Percentiles rank a stretch among this genome's conserved stretches.
These are phyloP conservation scores for Talaromyces sp. DNA, from an alignment of 2,329 filamentous ascomycete species.

Conservation along the genomic window DNA sequence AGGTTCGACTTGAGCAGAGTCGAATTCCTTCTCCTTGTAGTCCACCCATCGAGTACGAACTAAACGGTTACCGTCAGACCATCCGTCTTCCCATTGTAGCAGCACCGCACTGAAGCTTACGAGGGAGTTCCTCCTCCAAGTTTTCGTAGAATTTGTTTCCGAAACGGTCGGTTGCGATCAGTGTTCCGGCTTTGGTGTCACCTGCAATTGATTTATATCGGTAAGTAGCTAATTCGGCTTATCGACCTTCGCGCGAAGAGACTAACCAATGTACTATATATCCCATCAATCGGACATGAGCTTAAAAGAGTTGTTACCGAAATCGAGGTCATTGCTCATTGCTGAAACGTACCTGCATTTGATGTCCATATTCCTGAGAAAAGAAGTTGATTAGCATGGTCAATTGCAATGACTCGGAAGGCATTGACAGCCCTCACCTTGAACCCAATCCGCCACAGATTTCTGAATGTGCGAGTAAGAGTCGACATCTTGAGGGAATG, in stretches of 20 bases:
- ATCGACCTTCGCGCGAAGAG: background rate
- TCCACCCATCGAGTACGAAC: conserved; percentile 97
- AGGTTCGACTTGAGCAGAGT: conserved; percentile 70
- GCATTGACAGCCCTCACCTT: conserved; percentile 56
- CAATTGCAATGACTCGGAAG: background rate
- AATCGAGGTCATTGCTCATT: conserved; percentile 1
- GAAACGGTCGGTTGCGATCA: conserved; percentile 79
- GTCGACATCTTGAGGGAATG: conserved; percentile 71
- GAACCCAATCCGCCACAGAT: conserved; percentile 79
- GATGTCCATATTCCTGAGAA: conserved; percentile 78
- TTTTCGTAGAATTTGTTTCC: conserved; percentile 99
- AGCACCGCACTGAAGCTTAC: conserved; percentile 47
- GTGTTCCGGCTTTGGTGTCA: conserved; percentile 89
- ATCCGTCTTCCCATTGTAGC: background rate
- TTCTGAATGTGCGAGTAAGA: conserved; percentile 75
- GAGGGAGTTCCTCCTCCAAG: conserved; percentile 76
- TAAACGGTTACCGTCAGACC: conserved; percentile 33
- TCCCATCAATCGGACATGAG: background rate
- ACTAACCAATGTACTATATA: conserved; percentile 43
- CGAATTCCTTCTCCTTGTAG: conserved; percentile 75
- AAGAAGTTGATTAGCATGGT: conserved; percentile 36
- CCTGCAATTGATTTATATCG: conserved; percentile 48
- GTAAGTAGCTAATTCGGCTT: background rate
- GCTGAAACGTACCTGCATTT: conserved; percentile 70
- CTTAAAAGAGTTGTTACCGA: background rate